phyloP scores from a whole-genome alignment of 129 eudicot genomes.

The Glebionis coronaria region DNA sequence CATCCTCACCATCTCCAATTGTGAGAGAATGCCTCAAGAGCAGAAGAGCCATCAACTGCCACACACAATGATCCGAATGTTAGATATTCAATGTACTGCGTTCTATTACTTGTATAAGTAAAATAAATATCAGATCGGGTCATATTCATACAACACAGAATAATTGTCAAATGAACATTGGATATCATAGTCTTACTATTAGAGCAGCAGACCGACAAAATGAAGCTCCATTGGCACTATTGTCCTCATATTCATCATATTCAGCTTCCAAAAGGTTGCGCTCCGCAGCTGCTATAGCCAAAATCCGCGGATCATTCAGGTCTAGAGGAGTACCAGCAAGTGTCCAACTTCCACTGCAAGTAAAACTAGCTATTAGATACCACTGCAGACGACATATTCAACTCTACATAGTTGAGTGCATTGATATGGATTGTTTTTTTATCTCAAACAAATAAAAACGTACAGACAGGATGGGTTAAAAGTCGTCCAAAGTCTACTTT shows the following conservation, averaged over 20 bases:
- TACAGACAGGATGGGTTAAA: too few species aligned
- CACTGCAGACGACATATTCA: neutral
- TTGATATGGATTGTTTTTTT: too few species aligned
- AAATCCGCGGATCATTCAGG: slow-evolving; percentile 64
- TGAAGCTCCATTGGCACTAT: slow-evolving; percentile 37
- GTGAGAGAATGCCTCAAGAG: slow-evolving; percentile 69
- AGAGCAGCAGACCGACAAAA: slow-evolving; percentile 42
- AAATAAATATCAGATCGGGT: neutral
- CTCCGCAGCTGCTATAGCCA: slow-evolving; percentile 81
- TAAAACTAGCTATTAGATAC: slow-evolving; percentile 15
- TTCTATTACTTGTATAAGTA: neutral
- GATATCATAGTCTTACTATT: slow-evolving; percentile 17
- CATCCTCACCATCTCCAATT: slow-evolving; percentile 50
- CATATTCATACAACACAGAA: neutral
- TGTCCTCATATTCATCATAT: slow-evolving; percentile 34
- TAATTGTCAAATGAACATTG: neutral
- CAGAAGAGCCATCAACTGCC: slow-evolving; percentile 68
- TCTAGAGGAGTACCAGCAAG: slow-evolving; percentile 63
- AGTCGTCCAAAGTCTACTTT: neutral
- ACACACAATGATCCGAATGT: neutral
- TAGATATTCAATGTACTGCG: neutral
- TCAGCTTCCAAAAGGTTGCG: slow-evolving; percentile 39
- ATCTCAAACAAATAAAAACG: too few species aligned
- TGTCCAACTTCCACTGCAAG: slow-evolving; percentile 69
- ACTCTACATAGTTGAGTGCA: too few species aligned